A percentile compares a stretch with the other conserved stretches of the same genome.
Evolutionary conservation across 2,329 filamentous ascomycete genomes (phyloP).

Genomic region (Claviceps monticola): DNA sequence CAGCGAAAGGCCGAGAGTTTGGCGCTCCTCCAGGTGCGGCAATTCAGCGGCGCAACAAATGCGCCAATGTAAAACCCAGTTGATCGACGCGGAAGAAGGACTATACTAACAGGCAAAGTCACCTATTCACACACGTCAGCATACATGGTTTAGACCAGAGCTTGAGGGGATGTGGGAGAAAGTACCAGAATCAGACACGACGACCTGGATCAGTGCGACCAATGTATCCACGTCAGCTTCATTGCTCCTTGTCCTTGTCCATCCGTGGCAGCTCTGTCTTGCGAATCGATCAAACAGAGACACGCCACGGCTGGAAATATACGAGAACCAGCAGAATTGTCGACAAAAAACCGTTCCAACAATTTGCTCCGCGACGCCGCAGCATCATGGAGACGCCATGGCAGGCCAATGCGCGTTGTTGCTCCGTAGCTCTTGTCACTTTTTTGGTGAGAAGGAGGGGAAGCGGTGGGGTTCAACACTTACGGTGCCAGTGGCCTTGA

Average conservation of each 20-base stretch:
- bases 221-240: conserved; percentile 12
- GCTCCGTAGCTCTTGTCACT: neutral
- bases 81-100: neutral
- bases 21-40: neutral
- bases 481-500: conserved; percentile 95
- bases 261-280: neutral
- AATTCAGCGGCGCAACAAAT: neutral
- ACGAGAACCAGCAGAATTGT: neutral
- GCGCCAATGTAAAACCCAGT: neutral
- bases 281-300: neutral
- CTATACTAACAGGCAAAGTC: conserved; percentile 60
- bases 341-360: neutral
- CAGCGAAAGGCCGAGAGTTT: too few species aligned
- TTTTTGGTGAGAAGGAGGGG: conserved; percentile 15
- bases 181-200: conserved; percentile 93
- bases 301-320: neutral
- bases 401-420: neutral
- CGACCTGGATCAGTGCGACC: conserved; percentile 43
- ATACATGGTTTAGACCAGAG: conserved; percentile 7
- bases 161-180: conserved; percentile 17
- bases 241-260: neutral
- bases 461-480: conserved; percentile 29
- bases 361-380: neutral
- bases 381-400: conserved; percentile 1
- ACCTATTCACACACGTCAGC: conserved; percentile 33